Base-by-base conservation (phyloP, 371 early-diverging fungal species). In the Apophysomyces elegans region DNA sequence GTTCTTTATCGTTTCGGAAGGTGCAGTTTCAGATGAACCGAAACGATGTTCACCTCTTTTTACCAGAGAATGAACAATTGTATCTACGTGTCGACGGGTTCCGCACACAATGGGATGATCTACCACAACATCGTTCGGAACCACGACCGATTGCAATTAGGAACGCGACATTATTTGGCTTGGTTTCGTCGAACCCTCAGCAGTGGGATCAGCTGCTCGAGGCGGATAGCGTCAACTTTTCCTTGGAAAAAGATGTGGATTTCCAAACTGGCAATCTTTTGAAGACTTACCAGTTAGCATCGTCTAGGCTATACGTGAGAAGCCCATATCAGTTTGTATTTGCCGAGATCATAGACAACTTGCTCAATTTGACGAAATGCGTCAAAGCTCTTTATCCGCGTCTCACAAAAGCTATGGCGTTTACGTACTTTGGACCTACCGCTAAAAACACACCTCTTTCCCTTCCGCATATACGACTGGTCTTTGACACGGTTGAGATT, bases 161-260 rank as follows among this genome's bases (percentile, higher is more conserved):
- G 21, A 78, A 76, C 26, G 38, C 75, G 0, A 70, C 68, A 8
- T 21, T 78, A 0, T 76, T 71, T 70, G 81, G 76, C 0, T 60
- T 62, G 7, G 61, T 72, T 1, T 65, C 73, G 1, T 54, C 61
- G 9, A 26, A 73, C 18, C n/a, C 54, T 4, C 45, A 58, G 1
- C 58, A 64, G n/a, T 82, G 83, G 83, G 83, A 76, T 21, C 76
- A 79, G 46, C 50, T 82, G 9, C 16, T 82, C 8, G 79, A 77
- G 41, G 57, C 77, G 21, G 80, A 79, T 37, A 70, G 68, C 46
- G 13, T 80, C 13, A 41, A 44, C 1, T 70, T 77, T 43, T 62
- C 61, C 1, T 64, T 68, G 36, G 69, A 65, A 61, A 63, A 76
- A n/a, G 69, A 67, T 18, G 54, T 68, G 6, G 59, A 70, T 56